A percentile compares a stretch with the other conserved stretches of the same genome.
phyloP scores from a whole-genome alignment of 2,329 filamentous ascomycete genomes.

The Neofusicoccum ribis region DNA sequence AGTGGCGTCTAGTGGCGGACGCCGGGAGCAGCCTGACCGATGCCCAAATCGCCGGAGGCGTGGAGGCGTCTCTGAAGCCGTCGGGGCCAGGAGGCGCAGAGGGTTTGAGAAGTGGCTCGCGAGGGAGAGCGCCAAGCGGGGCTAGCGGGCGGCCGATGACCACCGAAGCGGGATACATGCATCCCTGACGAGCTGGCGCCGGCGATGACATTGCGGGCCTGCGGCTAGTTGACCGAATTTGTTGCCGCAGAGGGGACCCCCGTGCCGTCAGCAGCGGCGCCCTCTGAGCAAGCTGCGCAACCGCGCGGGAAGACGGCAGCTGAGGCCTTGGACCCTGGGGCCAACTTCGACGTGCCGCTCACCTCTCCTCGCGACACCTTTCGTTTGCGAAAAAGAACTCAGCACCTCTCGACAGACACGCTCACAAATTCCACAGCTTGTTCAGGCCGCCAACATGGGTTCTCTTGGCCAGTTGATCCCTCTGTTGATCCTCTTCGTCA shows the following conservation, averaged over 20 bases:
- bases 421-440: constrained; percentile 30
- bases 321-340: not conserved
- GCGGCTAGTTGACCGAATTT: no score
- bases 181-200: not conserved
- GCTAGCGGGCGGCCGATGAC: not conserved
- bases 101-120: not conserved
- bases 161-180: not conserved
- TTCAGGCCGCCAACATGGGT: constrained; percentile 36
- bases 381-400: not conserved
- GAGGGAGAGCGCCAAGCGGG: not conserved
- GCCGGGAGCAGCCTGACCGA: not conserved
- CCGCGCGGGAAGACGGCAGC: not conserved
- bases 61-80: not conserved
- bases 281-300: not conserved
- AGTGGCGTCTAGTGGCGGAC: not conserved
- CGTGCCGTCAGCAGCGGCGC: no score
- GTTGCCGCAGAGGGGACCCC: no score
- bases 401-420: not conserved
- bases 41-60: not conserved
- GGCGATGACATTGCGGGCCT: no score
- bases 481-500: constrained; percentile 62
- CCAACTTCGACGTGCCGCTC: not conserved
- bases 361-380: not conserved
- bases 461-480: constrained; percentile 59
- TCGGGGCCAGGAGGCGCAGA: not conserved